phyloP scores from a whole-genome alignment of 305 asterid species.

The Fraxinus latifolia region DNA sequence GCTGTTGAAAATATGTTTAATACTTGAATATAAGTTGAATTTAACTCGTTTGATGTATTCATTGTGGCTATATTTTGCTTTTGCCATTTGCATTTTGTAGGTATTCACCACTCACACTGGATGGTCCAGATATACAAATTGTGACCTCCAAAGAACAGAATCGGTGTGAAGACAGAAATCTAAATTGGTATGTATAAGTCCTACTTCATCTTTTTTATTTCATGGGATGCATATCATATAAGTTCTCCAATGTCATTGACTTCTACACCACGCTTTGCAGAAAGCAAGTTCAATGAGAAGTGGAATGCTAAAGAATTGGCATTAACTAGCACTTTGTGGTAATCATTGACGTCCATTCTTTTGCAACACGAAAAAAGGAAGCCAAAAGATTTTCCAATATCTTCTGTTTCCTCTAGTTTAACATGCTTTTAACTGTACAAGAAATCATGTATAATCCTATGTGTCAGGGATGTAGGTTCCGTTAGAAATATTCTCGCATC shows the following conservation, averaged over 20 bases:
- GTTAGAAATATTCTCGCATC: neutral
- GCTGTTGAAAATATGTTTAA: neutral
- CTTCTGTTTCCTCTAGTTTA: constrained; percentile 13
- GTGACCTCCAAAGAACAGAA: constrained; percentile 75
- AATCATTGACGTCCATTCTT: constrained; percentile 12
- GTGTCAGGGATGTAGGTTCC: neutral
- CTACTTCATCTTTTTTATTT: neutral
- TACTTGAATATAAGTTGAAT: neutral
- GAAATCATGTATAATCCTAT: constrained; percentile 5
- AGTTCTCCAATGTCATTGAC: neutral
- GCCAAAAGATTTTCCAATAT: constrained; percentile 12
- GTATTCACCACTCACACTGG: constrained; percentile 95
- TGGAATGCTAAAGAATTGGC: constrained; percentile 61
- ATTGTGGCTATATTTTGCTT: neutral
- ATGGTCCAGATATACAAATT: constrained; percentile 91
- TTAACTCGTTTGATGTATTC: neutral
- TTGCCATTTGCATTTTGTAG: constrained; percentile 29
- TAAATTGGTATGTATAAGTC: constrained; percentile 44
- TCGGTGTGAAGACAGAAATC: constrained; percentile 85
- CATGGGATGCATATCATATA: neutral
- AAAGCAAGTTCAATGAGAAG: constrained; percentile 56
- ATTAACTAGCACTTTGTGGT: constrained; percentile 26
- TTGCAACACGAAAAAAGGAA: neutral
- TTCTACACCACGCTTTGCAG: constrained; percentile 32
- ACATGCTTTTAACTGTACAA: constrained; percentile 16